A percentile compares a stretch with the other conserved stretches of the same genome.
Conservation (phyloP, 257 asterid genomes). For the Ballota nigra region DNA sequence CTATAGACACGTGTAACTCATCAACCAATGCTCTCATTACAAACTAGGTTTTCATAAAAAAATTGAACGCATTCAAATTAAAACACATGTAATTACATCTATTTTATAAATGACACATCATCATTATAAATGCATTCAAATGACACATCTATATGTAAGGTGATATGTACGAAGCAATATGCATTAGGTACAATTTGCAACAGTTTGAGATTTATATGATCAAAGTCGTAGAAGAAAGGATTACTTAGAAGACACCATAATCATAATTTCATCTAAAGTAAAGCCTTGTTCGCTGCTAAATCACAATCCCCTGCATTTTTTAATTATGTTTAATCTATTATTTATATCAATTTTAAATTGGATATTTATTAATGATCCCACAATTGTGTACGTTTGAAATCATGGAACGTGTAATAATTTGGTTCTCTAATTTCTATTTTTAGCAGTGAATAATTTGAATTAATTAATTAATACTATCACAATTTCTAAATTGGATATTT, state of each 20-base stretch:
- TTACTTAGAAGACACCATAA: neutral
- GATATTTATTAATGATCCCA: neutral
- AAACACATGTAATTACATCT: too few relatives aligned
- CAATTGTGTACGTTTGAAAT: neutral
- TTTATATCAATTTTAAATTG: neutral
- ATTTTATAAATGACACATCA: too few relatives aligned
- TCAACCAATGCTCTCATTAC: too few relatives aligned
- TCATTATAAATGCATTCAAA: too few relatives aligned
- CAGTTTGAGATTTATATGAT: neutral
- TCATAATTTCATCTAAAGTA: neutral
- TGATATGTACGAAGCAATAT: too few relatives aligned
- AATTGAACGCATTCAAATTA: too few relatives aligned
- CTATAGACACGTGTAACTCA: too few relatives aligned
- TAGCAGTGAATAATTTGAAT: neutral
- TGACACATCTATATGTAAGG: too few relatives aligned
- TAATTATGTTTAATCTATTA: neutral
- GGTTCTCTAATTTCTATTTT: neutral
- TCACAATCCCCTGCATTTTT: neutral
- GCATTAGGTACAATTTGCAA: neutral
- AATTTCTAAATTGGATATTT: neutral
- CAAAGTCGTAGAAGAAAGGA: neutral
- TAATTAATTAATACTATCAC: neutral
- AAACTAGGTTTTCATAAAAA: too few relatives aligned
- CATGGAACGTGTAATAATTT: neutral
- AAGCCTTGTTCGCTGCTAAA: constrained; percentile 6